phyloP scores from a whole-genome alignment of 108 stramenopile species.

The Schizochytrium sp. region DNA sequence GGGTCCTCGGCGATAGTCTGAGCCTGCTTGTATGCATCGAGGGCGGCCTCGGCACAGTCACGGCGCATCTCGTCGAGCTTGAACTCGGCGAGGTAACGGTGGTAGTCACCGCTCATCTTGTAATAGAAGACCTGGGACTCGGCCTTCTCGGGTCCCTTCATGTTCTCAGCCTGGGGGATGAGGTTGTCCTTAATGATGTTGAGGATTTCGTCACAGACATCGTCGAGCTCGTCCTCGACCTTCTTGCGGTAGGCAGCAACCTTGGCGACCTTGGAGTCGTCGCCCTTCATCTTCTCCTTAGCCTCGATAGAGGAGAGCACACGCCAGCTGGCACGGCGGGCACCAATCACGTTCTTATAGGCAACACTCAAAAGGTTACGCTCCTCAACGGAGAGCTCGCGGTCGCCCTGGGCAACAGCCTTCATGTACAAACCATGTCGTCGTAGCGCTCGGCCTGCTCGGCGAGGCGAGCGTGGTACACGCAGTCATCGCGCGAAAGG shows the following conservation, averaged over 20 bases:
- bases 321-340: slow-evolving; percentile 98
- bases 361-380: slow-evolving; percentile 86
- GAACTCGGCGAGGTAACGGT: slow-evolving; percentile 98
- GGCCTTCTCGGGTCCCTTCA: slow-evolving; percentile 83
- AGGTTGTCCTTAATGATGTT: slow-evolving; percentile 95
- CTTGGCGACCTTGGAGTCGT: slow-evolving; percentile 16
- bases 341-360: slow-evolving; percentile 96
- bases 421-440: slow-evolving; percentile 95
- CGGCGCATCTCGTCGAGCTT: slow-evolving; percentile 87
- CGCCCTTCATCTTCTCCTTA: slow-evolving; percentile 85
- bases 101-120: slow-evolving; percentile 99
- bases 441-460: slow-evolving; percentile 99
- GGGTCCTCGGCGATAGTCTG: slow-evolving; percentile 86
- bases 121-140: slow-evolving; percentile 97
- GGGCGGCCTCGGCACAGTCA: slow-evolving; percentile 89
- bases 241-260: slow-evolving; percentile 62
- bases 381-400: slow-evolving; percentile 99
- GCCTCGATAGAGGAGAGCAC: slow-evolving; percentile 99
- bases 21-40: slow-evolving; percentile 97
- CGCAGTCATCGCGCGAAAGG: slow-evolving; percentile 51
- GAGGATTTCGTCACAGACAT: slow-evolving; percentile 99
- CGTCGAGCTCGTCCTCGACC: slow-evolving; percentile 90
- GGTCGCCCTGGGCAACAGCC: slow-evolving; percentile 94
- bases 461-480: slow-evolving; percentile 94
- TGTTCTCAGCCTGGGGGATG: slow-evolving; percentile 96